Base-by-base conservation (phyloP, 2,329 filamentous ascomycete species). In the Xylaria sp. region DNA sequence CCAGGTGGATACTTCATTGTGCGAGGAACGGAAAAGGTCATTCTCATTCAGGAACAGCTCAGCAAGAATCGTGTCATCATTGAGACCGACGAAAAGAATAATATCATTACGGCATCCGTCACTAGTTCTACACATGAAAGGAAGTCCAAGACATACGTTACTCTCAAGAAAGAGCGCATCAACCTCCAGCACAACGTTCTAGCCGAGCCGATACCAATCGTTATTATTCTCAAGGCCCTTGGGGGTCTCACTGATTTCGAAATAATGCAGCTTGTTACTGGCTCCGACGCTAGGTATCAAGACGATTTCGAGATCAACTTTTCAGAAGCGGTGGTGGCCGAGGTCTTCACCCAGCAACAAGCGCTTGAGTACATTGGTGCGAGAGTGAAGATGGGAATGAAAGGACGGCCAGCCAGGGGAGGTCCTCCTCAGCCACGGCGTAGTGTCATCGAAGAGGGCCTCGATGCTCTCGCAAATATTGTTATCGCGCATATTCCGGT, bases 1-100 rank as follows among this genome's bases (percentile, higher is more conserved):
- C 96, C 96, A 0, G 96, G 96, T 69, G 96, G 96, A 59, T 99
- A 99, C 79, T 99, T 99, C 76, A 96, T 99, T 75, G 94, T 98
- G 72, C 93, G 95, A 74, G 96, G 96, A 53, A 97, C 96, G 22
- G 96, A 99, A 79, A 99, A 99, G 83, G 96, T 99, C 73, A 99
- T 99, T 76, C 83, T 99, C 49, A 96, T 99, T 15, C 96, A 99
- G 79, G 96, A 99, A 77, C 96, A 99, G 81, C 84, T 99, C 77
- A 99, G 96, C 86, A 99, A 99, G 86, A 99, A 99, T 80, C 90
- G 96, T 83, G 92, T 99, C 75, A 97, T 99, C 77, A 95, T 99
- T 17, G 96, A 99, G 80, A 90, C 93, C 62, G 92, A 95, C 74
- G 86, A 90, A 59, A 97, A 97, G 82, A 98, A 97, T 80, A 92